These are phyloP conservation scores for Hanseniaspora occidentalis DNA, from an alignment of 805 yeast species.

Conservation along the genomic window DNA sequence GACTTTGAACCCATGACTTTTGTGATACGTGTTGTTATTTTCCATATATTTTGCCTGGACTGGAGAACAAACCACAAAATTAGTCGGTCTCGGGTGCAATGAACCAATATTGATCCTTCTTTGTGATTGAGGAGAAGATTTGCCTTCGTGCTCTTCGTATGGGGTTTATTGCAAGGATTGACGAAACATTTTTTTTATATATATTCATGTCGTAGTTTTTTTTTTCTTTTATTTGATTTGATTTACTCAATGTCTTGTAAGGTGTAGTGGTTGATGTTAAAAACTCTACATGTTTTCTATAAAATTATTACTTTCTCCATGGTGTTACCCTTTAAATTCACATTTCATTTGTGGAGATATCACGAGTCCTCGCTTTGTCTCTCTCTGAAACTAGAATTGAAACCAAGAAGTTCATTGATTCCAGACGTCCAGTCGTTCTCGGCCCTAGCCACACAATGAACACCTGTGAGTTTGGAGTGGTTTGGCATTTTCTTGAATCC, in stretches of 20 bases:
- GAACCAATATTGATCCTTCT: constrained; percentile 35
- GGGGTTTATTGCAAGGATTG: constrained; percentile 47
- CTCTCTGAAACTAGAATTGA: constrained; percentile 65
- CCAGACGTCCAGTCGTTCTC: constrained; percentile 90
- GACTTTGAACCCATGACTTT: constrained; percentile 49
- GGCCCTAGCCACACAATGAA: constrained; percentile 77
- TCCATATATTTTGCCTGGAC: constrained; percentile 31
- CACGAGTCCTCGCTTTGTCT: not conserved
- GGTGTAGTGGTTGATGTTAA: too few relatives aligned
- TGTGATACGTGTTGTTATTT: constrained; percentile 29
- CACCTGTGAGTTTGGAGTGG: constrained; percentile 35
- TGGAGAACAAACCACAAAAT: constrained; percentile 37
- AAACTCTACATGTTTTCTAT: too few relatives aligned
- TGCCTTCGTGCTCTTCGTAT: constrained; percentile 68
- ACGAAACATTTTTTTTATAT: constrained; percentile 24
- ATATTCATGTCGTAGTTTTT: too few relatives aligned
- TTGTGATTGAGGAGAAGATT: constrained; percentile 41
- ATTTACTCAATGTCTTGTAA: too few relatives aligned
- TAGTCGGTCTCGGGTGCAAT: constrained; percentile 67
- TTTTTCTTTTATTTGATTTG: not conserved
- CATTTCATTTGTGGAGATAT: too few relatives aligned
- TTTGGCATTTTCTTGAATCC: constrained; percentile 6
- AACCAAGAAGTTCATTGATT: constrained; percentile 76
- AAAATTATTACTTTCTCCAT: too few relatives aligned
- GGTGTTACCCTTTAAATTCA: constrained; percentile 1